A percentile compares a stretch with the other conserved stretches of the same genome.
phyloP scores from a whole-genome alignment of 2,329 filamentous ascomycete genomes.

The Ambrosiella xylebori region DNA sequence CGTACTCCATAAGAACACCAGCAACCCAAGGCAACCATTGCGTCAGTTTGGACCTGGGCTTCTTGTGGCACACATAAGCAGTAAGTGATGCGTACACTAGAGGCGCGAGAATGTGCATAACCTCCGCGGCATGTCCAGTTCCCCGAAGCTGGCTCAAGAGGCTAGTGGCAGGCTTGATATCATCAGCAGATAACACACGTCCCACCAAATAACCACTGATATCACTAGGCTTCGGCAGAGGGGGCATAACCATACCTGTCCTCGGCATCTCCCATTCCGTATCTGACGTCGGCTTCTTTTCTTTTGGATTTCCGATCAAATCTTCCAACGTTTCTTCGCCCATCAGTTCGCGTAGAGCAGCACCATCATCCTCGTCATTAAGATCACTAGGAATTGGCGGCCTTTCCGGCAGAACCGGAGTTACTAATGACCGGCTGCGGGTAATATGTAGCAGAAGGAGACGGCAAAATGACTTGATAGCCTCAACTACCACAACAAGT shows the following conservation, averaged over 20 bases:
- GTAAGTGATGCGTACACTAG: constrained; percentile 75
- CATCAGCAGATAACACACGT: constrained; percentile 85
- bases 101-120: constrained; percentile 81
- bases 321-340: constrained; percentile 21
- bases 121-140: constrained; percentile 57
- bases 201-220: constrained; percentile 76
- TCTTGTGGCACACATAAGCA: constrained; percentile 3
- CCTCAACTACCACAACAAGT: constrained; percentile 69
- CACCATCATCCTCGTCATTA: constrained; percentile 23
- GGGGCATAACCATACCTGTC: constrained; percentile 71
- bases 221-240: constrained; percentile 62
- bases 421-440: constrained; percentile 64
- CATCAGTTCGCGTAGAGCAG: constrained; percentile 27
- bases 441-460: constrained; percentile 68
- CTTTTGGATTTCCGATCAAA: constrained; percentile 39
- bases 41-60: constrained; percentile 29
- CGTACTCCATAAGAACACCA: constrained; percentile 70
- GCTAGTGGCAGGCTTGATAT: constrained; percentile 80
- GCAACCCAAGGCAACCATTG: constrained; percentile 88
- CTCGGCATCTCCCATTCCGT: constrained; percentile 83
- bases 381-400: constrained; percentile 48
- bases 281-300: constrained; percentile 33
- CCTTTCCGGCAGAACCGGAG: constrained; percentile 69
- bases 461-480: constrained; percentile 69
- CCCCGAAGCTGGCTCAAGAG: constrained; percentile 73